phyloP scores from a whole-genome alignment of 2,329 filamentous ascomycete species.

The Penicillium sumatraense region DNA sequence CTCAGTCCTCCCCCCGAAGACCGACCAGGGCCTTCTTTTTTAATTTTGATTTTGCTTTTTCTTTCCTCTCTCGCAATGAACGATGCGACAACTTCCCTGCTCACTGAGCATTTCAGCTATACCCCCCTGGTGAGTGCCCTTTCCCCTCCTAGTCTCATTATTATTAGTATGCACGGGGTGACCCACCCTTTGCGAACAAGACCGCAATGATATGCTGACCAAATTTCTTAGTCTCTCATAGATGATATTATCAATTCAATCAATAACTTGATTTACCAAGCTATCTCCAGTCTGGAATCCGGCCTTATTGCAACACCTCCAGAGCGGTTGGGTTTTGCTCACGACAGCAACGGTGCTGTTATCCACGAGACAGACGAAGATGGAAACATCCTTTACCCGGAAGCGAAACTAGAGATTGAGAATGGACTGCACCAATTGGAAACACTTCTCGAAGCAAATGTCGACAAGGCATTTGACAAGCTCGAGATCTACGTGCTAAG shows the following conservation, averaged over 20 bases:
- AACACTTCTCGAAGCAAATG: constrained; percentile 77
- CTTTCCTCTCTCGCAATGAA: constrained; percentile 41
- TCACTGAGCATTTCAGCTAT: constrained; percentile 95
- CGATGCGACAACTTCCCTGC: constrained; percentile 61
- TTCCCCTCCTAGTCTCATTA: not conserved
- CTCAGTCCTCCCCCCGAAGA: not conserved
- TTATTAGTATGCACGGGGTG: not conserved
- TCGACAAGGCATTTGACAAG: constrained; percentile 84
- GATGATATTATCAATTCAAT: constrained; percentile 98
- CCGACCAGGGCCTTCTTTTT: not conserved
- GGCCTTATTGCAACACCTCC: constrained; percentile 77
- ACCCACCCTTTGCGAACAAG: constrained; percentile 12
- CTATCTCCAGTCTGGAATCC: constrained; percentile 83
- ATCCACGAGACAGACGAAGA: constrained; percentile 54
- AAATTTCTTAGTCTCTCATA: constrained; percentile 72
- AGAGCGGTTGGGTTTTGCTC: constrained; percentile 76
- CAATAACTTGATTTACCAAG: constrained; percentile 90
- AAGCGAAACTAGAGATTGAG: constrained; percentile 75
- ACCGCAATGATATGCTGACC: constrained; percentile 21
- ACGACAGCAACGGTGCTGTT: constrained; percentile 51
- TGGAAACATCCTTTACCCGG: constrained; percentile 51
- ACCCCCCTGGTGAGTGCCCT: constrained; percentile 75
- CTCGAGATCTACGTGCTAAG: constrained; percentile 89
- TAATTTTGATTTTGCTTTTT: not conserved
- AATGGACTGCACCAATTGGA: constrained; percentile 85